Conservation (phyloP, 495 filamentous ascomycete genomes). For the Cairneyella variabilis region DNA sequence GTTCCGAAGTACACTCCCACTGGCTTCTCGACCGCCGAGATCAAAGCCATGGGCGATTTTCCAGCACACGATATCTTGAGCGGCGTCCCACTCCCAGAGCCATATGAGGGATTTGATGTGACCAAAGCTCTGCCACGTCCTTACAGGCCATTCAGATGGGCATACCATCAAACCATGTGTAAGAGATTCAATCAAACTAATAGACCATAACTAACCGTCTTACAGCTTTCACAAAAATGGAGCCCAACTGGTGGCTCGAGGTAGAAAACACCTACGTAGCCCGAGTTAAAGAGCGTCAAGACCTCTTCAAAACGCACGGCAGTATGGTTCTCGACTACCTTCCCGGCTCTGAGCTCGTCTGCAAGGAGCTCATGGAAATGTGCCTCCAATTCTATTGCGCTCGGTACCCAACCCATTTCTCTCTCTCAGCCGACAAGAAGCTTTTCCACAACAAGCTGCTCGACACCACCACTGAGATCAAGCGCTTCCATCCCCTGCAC, state of each 20-base stretch:
- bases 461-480: constrained; percentile 56
- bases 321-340: constrained; percentile 61
- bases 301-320: constrained; percentile 62
- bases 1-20: constrained; percentile 34
- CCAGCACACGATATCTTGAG: constrained; percentile 77
- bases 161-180: constrained; percentile 95
- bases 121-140: constrained; percentile 62
- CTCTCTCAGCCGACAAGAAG: constrained; percentile 52
- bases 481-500: constrained; percentile 61
- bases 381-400: constrained; percentile 71
- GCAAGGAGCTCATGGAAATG: constrained; percentile 92
- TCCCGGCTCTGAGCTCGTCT: constrained; percentile 76
- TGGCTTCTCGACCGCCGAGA: constrained; percentile 60
- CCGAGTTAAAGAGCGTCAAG: constrained; percentile 69
- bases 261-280: constrained; percentile 71
- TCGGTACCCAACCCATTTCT: constrained; percentile 79
- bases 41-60: constrained; percentile 73
- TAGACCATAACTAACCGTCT: constrained; percentile 6
- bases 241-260: constrained; percentile 90
- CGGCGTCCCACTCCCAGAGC: constrained; percentile 69
- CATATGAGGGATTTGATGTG: constrained; percentile 64
- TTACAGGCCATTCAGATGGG: constrained; percentile 81
- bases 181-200: constrained; percentile 30
- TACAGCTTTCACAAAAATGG: constrained; percentile 72
- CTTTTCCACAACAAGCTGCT: constrained; percentile 72